Evolutionary conservation across 495 filamentous ascomycete species (phyloP).

Genomic region (Viridothelium virens): DNA sequence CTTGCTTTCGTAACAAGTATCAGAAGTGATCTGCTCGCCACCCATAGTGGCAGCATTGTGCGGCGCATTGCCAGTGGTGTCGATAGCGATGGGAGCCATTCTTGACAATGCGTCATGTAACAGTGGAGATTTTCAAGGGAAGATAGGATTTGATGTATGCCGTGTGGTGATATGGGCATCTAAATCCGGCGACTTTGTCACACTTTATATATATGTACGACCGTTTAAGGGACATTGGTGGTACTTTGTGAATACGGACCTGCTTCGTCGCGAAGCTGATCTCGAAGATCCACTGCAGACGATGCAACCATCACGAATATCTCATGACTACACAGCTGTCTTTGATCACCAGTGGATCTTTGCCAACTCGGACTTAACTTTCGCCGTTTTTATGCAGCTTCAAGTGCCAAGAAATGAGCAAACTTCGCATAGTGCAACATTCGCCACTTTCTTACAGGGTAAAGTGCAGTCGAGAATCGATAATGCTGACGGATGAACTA

Average conservation of each 20-base stretch:
- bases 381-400: neutral
- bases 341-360: neutral
- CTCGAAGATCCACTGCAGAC: neutral
- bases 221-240: conserved; percentile 1
- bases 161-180: neutral
- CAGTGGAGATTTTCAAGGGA: conserved; percentile 1
- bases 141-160: conserved; percentile 4
- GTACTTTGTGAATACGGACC: neutral
- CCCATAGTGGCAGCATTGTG: neutral
- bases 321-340: neutral
- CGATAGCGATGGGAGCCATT: conserved; percentile 6
- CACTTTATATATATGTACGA: conserved; percentile 1
- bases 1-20: neutral
- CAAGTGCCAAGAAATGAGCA: neutral
- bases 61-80: neutral
- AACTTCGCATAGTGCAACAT: neutral
- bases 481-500: conserved; percentile 1
- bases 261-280: neutral
- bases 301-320: conserved; percentile 7
- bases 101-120: conserved; percentile 3
- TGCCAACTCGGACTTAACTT: neutral
- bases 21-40: neutral
- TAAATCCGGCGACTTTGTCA: neutral
- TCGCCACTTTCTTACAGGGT: conserved; percentile 5
- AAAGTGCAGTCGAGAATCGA: neutral